These are phyloP conservation scores for Pachyrhizus erosus DNA, from an alignment of 306 rosid genomes.

Conservation along the genomic window DNA sequence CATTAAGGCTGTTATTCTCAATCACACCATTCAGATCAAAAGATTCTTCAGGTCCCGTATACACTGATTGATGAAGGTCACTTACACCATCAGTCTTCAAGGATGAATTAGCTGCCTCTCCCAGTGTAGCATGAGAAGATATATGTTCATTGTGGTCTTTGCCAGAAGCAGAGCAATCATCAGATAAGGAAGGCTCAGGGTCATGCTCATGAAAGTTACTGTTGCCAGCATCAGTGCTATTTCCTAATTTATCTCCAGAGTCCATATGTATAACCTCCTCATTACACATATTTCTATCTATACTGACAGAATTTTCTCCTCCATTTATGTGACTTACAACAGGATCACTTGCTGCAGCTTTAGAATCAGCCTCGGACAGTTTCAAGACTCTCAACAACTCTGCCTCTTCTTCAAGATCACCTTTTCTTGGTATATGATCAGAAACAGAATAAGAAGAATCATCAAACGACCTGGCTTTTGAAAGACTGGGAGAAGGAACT, in stretches of 20 bases:
- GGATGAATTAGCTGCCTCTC: slow-evolving; percentile 47
- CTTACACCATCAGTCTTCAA: slow-evolving; percentile 44
- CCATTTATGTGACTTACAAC: slow-evolving; percentile 40
- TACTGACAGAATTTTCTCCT: slow-evolving; percentile 43
- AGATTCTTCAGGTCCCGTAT: slow-evolving; percentile 49
- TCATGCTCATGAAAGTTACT: slow-evolving; percentile 42
- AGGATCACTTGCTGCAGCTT: slow-evolving; percentile 53
- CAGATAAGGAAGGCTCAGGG: slow-evolving; percentile 50
- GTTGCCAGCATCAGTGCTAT: slow-evolving; percentile 46
- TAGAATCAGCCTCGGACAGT: slow-evolving; percentile 62
- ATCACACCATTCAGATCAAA: slow-evolving; percentile 45
- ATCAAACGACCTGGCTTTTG: slow-evolving; percentile 78
- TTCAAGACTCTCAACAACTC: slow-evolving; percentile 75
- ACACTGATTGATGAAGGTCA: slow-evolving; percentile 48
- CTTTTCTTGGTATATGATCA: slow-evolving; percentile 65
- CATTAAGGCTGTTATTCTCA: slow-evolving; percentile 53
- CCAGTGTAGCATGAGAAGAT: slow-evolving; percentile 47
- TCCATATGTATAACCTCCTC: slow-evolving; percentile 46
- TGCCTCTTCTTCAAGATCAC: slow-evolving; percentile 91
- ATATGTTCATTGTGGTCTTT: slow-evolving; percentile 48
- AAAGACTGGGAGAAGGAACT: slow-evolving; percentile 93
- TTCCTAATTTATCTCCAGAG: slow-evolving; percentile 54
- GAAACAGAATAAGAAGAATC: slow-evolving; percentile 71
- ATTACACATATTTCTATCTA: slow-evolving; percentile 46
- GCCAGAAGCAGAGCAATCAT: slow-evolving; percentile 50